These are phyloP conservation scores for Domatiomyces globalis DNA, from an alignment of 2,329 filamentous ascomycete species.

Conservation along the genomic window DNA sequence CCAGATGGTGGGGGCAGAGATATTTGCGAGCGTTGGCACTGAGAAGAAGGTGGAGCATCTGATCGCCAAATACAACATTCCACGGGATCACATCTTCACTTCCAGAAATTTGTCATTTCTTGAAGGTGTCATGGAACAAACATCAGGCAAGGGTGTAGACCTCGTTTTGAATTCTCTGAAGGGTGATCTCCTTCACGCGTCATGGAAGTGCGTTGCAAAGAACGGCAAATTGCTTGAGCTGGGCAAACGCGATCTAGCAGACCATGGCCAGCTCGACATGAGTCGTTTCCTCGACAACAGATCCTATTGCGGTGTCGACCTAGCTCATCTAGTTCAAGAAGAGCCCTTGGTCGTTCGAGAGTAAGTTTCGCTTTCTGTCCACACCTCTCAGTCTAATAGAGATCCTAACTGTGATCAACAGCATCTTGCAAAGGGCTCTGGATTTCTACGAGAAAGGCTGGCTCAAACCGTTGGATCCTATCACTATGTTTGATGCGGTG, in stretches of 20 bases:
- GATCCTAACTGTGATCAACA: no score
- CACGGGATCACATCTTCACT: constrained; percentile 16
- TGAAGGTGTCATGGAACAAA: constrained; percentile 6
- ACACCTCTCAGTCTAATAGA: no score
- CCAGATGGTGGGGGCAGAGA: constrained; percentile 4
- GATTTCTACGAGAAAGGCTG: constrained; percentile 7
- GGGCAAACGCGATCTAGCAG: constrained; percentile 23
- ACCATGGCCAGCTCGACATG: constrained; percentile 3
- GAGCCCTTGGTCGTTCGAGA: no score
- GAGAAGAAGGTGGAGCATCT: constrained; percentile 16
- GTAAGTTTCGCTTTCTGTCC: no score
- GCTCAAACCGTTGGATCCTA: constrained; percentile 21
- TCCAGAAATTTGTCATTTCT: constrained; percentile 19
- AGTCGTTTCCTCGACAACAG: constrained; percentile 1
- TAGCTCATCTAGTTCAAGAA: not conserved
- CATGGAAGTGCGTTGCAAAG: constrained; percentile 12
- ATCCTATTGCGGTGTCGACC: constrained; percentile 21
- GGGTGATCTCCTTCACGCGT: constrained; percentile 19
- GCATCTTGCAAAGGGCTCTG: not conserved
- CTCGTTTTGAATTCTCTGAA: constrained; percentile 19
- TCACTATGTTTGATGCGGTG: constrained; percentile 20
- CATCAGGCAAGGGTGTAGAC: constrained; percentile 12
- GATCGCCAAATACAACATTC: constrained; percentile 8
- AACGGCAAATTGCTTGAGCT: constrained; percentile 36
- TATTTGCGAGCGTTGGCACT: constrained; percentile 16